Evolutionary conservation across 371 early-diverging fungal genomes (phyloP).

Genomic region (Apophysomyces variabilis): DNA sequence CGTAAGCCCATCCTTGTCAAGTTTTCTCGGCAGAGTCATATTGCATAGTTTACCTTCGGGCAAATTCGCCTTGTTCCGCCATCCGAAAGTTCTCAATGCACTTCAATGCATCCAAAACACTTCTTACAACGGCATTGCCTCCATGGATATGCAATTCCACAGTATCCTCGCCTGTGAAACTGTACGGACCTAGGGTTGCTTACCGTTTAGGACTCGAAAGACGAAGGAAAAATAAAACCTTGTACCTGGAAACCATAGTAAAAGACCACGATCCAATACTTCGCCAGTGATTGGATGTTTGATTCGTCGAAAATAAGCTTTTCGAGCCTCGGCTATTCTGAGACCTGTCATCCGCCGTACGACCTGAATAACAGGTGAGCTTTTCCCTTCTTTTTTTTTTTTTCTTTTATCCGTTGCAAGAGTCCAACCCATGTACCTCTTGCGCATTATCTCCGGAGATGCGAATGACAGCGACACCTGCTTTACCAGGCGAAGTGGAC

Average conservation of each 20-base stretch:
- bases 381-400: constrained; percentile 1
- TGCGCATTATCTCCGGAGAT: constrained; percentile 69
- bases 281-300: constrained; percentile 53
- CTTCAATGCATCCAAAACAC: constrained; percentile 63
- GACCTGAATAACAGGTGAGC: not conserved
- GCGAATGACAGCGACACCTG: constrained; percentile 82
- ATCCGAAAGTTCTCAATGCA: constrained; percentile 54
- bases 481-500: constrained; percentile 77
- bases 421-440: constrained; percentile 23
- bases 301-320: constrained; percentile 56
- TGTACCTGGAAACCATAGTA: constrained; percentile 70
- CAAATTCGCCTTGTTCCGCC: constrained; percentile 85
- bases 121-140: constrained; percentile 71
- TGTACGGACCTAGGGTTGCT: constrained; percentile 54
- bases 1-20: not conserved
- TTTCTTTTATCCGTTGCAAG: too few relatives aligned
- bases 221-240: not conserved
- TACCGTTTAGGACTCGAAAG: too few relatives aligned
- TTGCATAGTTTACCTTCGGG: constrained; percentile 48
- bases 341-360: constrained; percentile 16
- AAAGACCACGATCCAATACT: constrained; percentile 64
- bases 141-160: constrained; percentile 86
- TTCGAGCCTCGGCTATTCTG: constrained; percentile 40
- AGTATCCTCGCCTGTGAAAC: constrained; percentile 83
- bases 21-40: not conserved